Conservation (phyloP, 176 grass and related monocot species). For the Lolium rigidum region DNA sequence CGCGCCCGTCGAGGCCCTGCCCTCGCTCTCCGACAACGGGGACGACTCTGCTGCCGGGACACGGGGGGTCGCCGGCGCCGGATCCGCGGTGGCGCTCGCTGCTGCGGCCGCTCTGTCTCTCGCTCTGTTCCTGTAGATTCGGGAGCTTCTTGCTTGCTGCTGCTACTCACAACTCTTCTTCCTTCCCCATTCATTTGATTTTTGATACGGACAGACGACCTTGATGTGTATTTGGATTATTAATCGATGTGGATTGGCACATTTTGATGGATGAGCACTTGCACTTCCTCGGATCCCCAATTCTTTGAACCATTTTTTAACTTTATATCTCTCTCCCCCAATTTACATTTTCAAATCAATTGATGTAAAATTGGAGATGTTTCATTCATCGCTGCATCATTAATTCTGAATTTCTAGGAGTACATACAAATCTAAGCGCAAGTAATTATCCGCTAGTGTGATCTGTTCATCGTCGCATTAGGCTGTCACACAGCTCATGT, state of each 20-base stretch:
- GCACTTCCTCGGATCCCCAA: neutral
- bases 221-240: neutral
- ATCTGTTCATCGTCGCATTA: slow-evolving; percentile 3
- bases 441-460: neutral
- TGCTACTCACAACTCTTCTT: neutral
- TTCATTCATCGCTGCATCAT: too few species aligned
- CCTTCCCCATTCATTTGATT: neutral
- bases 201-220: neutral
- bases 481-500: neutral
- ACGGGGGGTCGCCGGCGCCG: neutral
- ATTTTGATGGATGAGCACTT: neutral
- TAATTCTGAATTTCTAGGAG: neutral
- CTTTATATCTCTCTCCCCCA: too few species aligned
- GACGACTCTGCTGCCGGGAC: neutral
- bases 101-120: neutral
- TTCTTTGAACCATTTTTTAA: neutral
- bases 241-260: neutral
- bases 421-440: neutral
- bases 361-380: neutral
- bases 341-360: neutral
- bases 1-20: slow-evolving; percentile 10
- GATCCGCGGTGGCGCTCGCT: neutral
- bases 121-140: neutral
- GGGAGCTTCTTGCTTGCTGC: neutral
- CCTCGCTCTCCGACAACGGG: neutral